Percentiles rank a stretch among this genome's conserved stretches.
These are phyloP conservation scores for Fraxinus pennsylvanica DNA, from an alignment of 257 asterid species.

Conservation along the genomic window DNA sequence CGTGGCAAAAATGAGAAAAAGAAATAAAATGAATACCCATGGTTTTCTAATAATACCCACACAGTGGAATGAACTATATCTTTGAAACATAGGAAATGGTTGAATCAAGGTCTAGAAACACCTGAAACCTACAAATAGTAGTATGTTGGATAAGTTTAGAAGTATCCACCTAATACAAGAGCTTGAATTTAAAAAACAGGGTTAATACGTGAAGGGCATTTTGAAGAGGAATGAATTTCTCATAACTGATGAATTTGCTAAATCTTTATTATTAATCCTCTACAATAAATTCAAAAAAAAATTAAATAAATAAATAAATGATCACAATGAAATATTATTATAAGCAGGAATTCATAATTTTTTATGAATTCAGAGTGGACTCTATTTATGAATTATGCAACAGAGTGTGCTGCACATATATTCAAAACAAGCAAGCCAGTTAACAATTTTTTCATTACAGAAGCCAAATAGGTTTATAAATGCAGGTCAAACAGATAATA, in stretches of 20 bases:
- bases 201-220: background rate
- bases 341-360: background rate
- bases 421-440: background rate
- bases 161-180: background rate
- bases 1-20: conserved; percentile 5
- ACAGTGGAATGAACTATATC: conserved; percentile 8
- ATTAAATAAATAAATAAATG: no score
- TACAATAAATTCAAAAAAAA: no score
- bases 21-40: conserved; percentile 1
- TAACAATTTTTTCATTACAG: no score
- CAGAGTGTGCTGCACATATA: background rate
- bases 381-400: background rate
- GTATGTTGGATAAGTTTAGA: background rate
- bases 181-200: background rate
- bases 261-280: background rate
- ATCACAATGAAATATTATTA: no score
- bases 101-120: background rate
- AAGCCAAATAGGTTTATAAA: background rate
- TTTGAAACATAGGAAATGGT: conserved; percentile 5
- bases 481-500: conserved; percentile 16
- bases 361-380: background rate
- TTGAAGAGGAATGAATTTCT: background rate
- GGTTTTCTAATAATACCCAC: background rate
- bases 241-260: background rate
- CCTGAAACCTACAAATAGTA: background rate